Evolutionary conservation across 2,329 filamentous ascomycete species (phyloP).

Genomic region (Penicillium sp.): DNA sequence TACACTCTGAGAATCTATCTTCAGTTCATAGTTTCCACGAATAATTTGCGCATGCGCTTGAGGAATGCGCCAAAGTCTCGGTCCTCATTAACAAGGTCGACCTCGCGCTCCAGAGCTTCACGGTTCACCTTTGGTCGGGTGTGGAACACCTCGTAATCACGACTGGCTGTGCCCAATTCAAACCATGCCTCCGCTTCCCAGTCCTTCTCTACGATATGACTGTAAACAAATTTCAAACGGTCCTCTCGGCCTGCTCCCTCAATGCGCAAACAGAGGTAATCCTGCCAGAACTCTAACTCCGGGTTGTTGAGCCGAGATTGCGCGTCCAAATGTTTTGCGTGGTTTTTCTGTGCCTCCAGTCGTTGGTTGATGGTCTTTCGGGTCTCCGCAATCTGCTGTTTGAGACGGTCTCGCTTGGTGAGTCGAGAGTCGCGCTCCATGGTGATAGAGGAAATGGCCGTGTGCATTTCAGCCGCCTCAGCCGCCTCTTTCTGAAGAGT

Average conservation of each 20-base stretch:
- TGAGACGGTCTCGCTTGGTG: constrained; percentile 56
- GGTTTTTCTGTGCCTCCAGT: constrained; percentile 46
- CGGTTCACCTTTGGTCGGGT: constrained; percentile 67
- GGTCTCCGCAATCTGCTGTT: constrained; percentile 54
- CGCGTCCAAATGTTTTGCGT: constrained; percentile 71
- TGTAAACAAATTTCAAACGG: constrained; percentile 85
- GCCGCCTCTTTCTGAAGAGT: constrained; percentile 59
- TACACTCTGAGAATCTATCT: neutral
- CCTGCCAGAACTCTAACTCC: constrained; percentile 94
- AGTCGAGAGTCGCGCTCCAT: constrained; percentile 57
- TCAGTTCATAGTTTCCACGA: constrained; percentile 56
- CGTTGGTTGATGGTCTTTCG: constrained; percentile 48
- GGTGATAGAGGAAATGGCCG: constrained; percentile 57
- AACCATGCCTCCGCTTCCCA: constrained; percentile 93
- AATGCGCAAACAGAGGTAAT: constrained; percentile 82
- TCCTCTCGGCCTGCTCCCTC: constrained; percentile 85
- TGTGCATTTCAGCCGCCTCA: constrained; percentile 64
- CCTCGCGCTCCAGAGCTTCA: constrained; percentile 54
- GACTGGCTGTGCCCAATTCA: constrained; percentile 75
- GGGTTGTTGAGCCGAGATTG: constrained; percentile 88
- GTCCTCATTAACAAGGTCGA: constrained; percentile 60
- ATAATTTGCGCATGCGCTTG: constrained; percentile 63
- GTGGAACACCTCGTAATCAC: constrained; percentile 82
- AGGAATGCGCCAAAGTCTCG: constrained; percentile 61
- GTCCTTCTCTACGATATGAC: constrained; percentile 79